phyloP scores from a whole-genome alignment of 1,284 basidiomycete genomes.

The Ceratobasidium sp. region DNA sequence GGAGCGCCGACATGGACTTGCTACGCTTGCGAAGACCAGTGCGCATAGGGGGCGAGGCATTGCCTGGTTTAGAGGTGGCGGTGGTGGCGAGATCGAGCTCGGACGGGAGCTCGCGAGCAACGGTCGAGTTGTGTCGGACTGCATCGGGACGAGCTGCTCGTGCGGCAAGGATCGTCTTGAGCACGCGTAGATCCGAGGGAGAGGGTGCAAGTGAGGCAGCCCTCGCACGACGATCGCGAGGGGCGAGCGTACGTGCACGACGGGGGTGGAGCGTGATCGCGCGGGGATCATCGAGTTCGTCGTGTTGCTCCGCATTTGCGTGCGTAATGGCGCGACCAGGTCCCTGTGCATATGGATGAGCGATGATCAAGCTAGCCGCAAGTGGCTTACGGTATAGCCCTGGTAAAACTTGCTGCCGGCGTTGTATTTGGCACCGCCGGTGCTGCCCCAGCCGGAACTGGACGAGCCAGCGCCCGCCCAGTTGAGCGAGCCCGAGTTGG shows the following conservation, averaged over 20 bases:
- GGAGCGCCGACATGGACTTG: constrained; percentile 30
- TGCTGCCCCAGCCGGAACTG: constrained; percentile 58
- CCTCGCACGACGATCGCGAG: background rate
- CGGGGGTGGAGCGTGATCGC: constrained; percentile 12
- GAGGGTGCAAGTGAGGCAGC: constrained; percentile 14
- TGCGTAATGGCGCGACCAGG: constrained; percentile 73
- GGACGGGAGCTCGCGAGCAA: constrained; percentile 13
- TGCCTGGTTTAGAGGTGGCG: background rate
- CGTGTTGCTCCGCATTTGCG: constrained; percentile 63
- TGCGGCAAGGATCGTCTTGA: constrained; percentile 26
- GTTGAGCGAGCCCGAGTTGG: constrained; percentile 44
- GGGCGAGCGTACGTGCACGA: constrained; percentile 43
- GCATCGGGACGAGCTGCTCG: constrained; percentile 9
- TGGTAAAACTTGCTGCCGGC: constrained; percentile 71
- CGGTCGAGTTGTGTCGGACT: constrained; percentile 24
- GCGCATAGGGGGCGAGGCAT: background rate
- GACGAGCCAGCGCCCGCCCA: constrained; percentile 61
- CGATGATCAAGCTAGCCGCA: no score
- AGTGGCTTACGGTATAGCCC: constrained; percentile 59
- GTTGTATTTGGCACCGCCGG: constrained; percentile 71
- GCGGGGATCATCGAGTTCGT: constrained; percentile 64
- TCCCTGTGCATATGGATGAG: constrained; percentile 54
- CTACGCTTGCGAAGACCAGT: constrained; percentile 26
- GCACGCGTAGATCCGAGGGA: constrained; percentile 20
- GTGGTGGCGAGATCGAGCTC: constrained; percentile 23